Conservation (phyloP, 495 filamentous ascomycete genomes). For the Neurospora sp. region DNA sequence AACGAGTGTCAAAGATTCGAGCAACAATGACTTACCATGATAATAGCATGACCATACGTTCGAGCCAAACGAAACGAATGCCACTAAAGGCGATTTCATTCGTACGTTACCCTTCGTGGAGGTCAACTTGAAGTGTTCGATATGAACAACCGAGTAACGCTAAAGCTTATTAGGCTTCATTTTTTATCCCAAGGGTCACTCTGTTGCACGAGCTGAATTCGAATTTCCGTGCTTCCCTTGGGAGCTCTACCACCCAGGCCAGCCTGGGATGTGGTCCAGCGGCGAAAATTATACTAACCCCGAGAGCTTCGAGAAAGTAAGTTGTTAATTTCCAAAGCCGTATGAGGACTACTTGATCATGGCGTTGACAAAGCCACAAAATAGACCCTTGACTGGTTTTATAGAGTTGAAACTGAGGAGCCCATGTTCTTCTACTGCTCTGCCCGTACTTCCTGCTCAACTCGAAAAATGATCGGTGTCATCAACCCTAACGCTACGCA, state of each 20-base stretch:
- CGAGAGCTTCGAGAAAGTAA: not conserved
- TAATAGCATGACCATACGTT: not conserved
- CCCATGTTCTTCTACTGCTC: constrained; percentile 55
- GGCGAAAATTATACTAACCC: not conserved
- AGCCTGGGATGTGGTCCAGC: not conserved
- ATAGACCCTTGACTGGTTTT: constrained; percentile 16
- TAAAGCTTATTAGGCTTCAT: not conserved
- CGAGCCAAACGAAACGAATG: not conserved
- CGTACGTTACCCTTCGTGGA: not conserved
- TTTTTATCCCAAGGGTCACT: not conserved
- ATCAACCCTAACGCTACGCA: constrained; percentile 33
- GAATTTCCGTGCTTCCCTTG: not conserved
- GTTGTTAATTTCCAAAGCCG: not conserved
- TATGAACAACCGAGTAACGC: not conserved
- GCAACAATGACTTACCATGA: not conserved
- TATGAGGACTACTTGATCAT: not conserved
- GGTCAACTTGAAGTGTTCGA: not conserved
- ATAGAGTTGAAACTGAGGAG: no score
- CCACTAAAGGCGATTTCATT: not conserved
- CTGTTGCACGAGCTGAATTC: not conserved
- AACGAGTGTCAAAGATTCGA: not conserved
- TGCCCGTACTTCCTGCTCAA: constrained; percentile 32
- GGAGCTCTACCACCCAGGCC: not conserved
- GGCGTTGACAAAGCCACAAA: not conserved
- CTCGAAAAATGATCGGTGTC: constrained; percentile 37